Evolutionary conservation across 768 basidiomycete genomes (phyloP), one percentile per base, ranked within the genome.

Genomic region (Pholiota conissans): DNA sequence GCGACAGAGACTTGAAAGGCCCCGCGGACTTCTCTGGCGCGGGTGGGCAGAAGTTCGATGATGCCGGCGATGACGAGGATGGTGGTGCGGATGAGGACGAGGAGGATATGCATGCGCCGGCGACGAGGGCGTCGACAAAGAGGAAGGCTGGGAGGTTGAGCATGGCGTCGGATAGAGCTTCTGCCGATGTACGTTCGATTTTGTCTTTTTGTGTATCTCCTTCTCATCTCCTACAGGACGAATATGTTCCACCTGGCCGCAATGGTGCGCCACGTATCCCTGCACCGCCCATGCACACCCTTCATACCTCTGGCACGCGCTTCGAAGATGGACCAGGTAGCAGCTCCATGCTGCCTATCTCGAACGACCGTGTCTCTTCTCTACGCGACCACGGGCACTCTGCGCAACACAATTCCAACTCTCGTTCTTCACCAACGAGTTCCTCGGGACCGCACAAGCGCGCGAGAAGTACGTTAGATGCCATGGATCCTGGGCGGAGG

Each of bases 1-100:
- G 76, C 42, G 76, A 77, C 42, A 67, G 66, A 49, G 76, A 77
- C 57, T 63, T 69, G 14, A 69, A 70, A 51, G 72, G 70, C 2
- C 74, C 76, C 0, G 57, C 53, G 16, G 74, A 77, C 60, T 76
- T 75, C 61, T 70, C 69, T 4, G 72, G 68, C 7, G 61, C 58
- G 24, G 65, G 58, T 18, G 55, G 6, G 6, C 30, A 56, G 1
- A 69, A 70, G 62, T 62, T 67, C 27, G 70, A 71, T 24, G 72
- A 69, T 22, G 70, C 68, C 3, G 66, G 58, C 8, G 58, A 61
- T 49, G 53, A 58, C 28, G 56, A 60, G 18, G 58, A 29, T 40
- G 35, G 39, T 13, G 48, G 28, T 13, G 57, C 30, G 7, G 56
- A 64, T 27, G 64, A 66, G 35, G 49, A 65, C 2, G 53, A 54